Evolutionary conservation across 2,329 filamentous ascomycete genomes (phyloP).

Genomic region (Magnaporthiopsis incrustans): DNA sequence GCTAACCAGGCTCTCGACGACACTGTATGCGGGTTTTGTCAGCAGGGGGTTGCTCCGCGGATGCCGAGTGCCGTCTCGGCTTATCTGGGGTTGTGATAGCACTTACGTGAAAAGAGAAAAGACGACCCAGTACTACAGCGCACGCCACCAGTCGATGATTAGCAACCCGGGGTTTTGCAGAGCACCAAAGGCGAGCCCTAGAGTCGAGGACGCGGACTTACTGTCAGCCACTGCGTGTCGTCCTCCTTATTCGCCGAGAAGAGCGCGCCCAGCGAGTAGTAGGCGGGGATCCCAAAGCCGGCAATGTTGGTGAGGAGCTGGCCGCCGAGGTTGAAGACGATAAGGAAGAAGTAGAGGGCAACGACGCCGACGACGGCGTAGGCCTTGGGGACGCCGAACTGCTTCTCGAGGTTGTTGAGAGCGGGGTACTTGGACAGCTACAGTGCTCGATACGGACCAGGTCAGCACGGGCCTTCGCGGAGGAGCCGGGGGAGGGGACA

Average conservation of each 20-base stretch:
- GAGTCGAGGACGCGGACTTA: conserved; percentile 28
- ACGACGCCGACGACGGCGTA: conserved; percentile 71
- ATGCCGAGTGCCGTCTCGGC: not conserved
- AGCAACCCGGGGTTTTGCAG: conserved; percentile 17
- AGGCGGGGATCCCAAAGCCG: conserved; percentile 73
- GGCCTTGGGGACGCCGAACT: conserved; percentile 75
- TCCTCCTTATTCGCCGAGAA: conserved; percentile 65
- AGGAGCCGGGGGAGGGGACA: not conserved
- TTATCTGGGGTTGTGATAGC: too few relatives aligned
- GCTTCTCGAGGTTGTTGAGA: conserved; percentile 80
- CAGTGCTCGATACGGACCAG: conserved; percentile 10
- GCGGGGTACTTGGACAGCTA: conserved; percentile 82
- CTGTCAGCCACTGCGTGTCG: conserved; percentile 74
- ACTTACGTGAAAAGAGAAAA: conserved; percentile 69
- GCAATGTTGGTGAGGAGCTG: conserved; percentile 83
- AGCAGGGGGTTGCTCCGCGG: not conserved
- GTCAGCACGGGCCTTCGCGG: not conserved
- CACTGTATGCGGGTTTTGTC: conserved; percentile 29
- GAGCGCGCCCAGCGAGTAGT: conserved; percentile 74
- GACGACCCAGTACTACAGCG: conserved; percentile 74
- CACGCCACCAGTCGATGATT: not conserved
- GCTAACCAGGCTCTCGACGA: conserved; percentile 73
- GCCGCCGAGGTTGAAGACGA: conserved; percentile 86
- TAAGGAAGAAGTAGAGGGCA: conserved; percentile 80
- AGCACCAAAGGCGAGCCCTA: not conserved